Percentiles rank a stretch among this genome's conserved stretches.
These are phyloP conservation scores for Globisporangium echinulatum DNA, from an alignment of 352 stramenopile genomes.

Conservation along the genomic window DNA sequence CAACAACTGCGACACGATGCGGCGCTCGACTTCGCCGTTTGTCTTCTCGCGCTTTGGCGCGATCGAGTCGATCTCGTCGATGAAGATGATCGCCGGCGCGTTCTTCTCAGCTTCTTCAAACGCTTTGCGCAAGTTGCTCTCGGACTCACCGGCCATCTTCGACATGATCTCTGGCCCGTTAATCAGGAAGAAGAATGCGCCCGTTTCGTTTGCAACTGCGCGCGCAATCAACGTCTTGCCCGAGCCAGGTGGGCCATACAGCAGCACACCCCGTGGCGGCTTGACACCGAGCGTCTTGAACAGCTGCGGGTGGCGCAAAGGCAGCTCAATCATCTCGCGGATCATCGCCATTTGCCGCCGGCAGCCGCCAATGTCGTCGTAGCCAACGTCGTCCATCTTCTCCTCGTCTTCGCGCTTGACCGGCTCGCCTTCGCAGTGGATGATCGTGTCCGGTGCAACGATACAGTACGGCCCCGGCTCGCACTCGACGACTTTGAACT, in stretches of 20 bases:
- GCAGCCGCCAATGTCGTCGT: conserved; percentile 99
- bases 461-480: conserved; percentile 98
- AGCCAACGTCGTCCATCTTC: conserved; percentile 98
- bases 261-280: conserved; percentile 97
- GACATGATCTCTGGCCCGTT: conserved; percentile 99
- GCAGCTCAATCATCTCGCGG: conserved; percentile 99
- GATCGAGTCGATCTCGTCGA: conserved; percentile 99
- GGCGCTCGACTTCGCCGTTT: conserved; percentile 97
- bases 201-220: conserved; percentile 98
- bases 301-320: conserved; percentile 94
- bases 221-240: conserved; percentile 99
- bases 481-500: conserved; percentile 99
- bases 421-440: conserved; percentile 98
- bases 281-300: conserved; percentile 99
- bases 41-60: conserved; percentile 99
- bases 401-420: conserved; percentile 99
- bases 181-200: conserved; percentile 99
- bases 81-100: conserved; percentile 99
- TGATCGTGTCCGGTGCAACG: conserved; percentile 98
- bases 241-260: conserved; percentile 97
- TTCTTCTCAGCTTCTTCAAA: conserved; percentile 99
- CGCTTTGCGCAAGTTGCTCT: conserved; percentile 93
- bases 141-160: conserved; percentile 94
- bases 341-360: conserved; percentile 99
- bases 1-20: conserved; percentile 98